Conservation (phyloP, 140 eudicot genomes). For the Artemisia princeps region DNA sequence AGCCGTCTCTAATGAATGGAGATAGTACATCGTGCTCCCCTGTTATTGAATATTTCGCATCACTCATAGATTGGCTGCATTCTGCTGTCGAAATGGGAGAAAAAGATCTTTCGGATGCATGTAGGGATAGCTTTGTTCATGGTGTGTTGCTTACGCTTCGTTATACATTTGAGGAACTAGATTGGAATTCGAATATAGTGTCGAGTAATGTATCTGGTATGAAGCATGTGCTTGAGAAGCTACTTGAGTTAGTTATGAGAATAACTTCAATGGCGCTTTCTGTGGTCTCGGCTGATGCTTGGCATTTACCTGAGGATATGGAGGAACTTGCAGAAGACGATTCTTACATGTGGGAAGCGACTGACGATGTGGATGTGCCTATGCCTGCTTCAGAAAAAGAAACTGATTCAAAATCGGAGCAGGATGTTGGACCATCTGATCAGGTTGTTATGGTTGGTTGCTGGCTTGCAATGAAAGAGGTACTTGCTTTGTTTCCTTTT, state of each 20-base stretch:
- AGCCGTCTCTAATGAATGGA: slow-evolving; percentile 30
- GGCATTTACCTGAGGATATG: slow-evolving; percentile 79
- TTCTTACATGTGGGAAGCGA: slow-evolving; percentile 40
- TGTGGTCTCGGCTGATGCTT: slow-evolving; percentile 95
- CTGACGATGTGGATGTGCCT: slow-evolving; percentile 34
- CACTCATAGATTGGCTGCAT: slow-evolving; percentile 79
- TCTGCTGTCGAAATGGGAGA: slow-evolving; percentile 76
- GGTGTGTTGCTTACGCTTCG: slow-evolving; percentile 83
- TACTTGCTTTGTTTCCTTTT: slow-evolving; percentile 22
- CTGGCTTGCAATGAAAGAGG: slow-evolving; percentile 99
- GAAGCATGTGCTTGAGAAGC: slow-evolving; percentile 62
- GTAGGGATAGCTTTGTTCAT: slow-evolving; percentile 89
- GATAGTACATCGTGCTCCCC: slow-evolving; percentile 34
- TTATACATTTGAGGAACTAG: slow-evolving; percentile 82
- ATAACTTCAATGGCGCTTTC: slow-evolving; percentile 88
- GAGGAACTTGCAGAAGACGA: slow-evolving; percentile 68
- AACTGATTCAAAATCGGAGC: slow-evolving; percentile 28
- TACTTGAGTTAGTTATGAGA: slow-evolving; percentile 70
- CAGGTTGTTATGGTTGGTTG: slow-evolving; percentile 99
- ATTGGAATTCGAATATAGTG: slow-evolving; percentile 60
- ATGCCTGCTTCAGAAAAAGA: slow-evolving; percentile 31
- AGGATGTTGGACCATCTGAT: slow-evolving; percentile 60
- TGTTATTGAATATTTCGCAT: slow-evolving; percentile 46
- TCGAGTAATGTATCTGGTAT: slow-evolving; percentile 43
- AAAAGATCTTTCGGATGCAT: slow-evolving; percentile 85